phyloP scores from a whole-genome alignment of 192 early-diverging fungal species.

The Chytriomyces confervae region DNA sequence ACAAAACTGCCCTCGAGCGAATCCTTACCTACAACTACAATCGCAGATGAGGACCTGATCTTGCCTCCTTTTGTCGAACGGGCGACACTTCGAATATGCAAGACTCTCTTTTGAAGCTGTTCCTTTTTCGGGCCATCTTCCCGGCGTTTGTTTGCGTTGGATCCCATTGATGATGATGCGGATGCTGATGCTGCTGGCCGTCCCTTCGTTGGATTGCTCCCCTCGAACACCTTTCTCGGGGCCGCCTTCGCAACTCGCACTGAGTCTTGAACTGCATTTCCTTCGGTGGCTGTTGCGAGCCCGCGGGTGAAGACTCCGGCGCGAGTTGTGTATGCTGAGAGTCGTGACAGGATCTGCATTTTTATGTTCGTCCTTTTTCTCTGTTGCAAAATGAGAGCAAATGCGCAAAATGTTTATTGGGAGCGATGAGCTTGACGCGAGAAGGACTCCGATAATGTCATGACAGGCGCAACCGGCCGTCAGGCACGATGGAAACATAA shows the following conservation, averaged over 20 bases:
- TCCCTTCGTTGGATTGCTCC: not conserved
- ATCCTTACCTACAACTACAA: slow-evolving; percentile 81
- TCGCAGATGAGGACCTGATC: slow-evolving; percentile 77
- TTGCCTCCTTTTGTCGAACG: slow-evolving; percentile 57
- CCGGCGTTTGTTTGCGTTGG: not conserved
- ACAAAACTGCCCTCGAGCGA: not conserved
- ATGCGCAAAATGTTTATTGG: too few relatives aligned
- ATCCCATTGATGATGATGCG: not conserved
- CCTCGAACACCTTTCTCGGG: too few relatives aligned
- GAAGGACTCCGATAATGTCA: too few relatives aligned
- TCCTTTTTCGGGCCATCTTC: not conserved
- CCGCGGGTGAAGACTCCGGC: not conserved
- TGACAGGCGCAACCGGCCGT: too few relatives aligned
- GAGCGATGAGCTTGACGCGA: too few relatives aligned
- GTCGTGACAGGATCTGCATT: not conserved
- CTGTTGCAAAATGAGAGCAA: not conserved
- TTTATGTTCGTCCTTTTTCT: not conserved
- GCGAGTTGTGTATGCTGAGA: not conserved
- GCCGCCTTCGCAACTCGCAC: not conserved
- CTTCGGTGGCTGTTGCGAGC: not conserved
- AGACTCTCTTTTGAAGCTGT: slow-evolving; percentile 46
- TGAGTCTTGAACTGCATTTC: not conserved
- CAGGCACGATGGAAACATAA: too few relatives aligned
- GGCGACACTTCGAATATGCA: slow-evolving; percentile 54
- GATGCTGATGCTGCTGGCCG: not conserved